A percentile compares a stretch with the other conserved stretches of the same genome.
These are phyloP conservation scores for Ganoderma lingzhi DNA, from an alignment of 1,284 basidiomycete genomes.

Conservation along the genomic window DNA sequence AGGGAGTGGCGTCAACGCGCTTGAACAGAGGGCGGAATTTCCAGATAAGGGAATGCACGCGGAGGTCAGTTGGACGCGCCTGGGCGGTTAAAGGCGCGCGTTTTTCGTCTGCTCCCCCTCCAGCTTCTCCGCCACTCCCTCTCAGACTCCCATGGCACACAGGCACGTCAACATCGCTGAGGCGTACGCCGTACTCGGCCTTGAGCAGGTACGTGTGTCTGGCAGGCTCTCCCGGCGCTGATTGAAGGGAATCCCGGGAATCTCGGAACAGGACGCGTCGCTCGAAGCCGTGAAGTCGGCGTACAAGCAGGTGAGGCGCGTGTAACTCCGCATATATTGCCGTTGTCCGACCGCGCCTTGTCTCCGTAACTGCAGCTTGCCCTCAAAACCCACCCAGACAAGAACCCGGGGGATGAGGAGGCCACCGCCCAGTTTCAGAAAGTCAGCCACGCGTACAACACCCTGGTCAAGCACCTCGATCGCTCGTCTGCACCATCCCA, in stretches of 20 bases:
- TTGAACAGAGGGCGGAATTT: neutral
- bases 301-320: conserved; percentile 65
- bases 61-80: conserved; percentile 27
- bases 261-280: conserved; percentile 56
- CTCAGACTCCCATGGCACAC: conserved; percentile 42
- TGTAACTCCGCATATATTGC: neutral
- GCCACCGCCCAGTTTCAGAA: conserved; percentile 75
- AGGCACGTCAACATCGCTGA: conserved; percentile 49
- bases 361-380: conserved; percentile 54
- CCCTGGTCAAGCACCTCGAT: conserved; percentile 63
- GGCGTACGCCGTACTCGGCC: conserved; percentile 64
- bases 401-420: conserved; percentile 67
- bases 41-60: neutral
- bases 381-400: conserved; percentile 76
- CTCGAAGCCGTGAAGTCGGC: conserved; percentile 69
- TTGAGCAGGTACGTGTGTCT: conserved; percentile 58
- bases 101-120: conserved; percentile 24
- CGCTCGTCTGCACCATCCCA: conserved; percentile 40
- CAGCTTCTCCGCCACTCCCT: conserved; percentile 5
- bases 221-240: neutral
- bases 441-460: conserved; percentile 71
- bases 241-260: conserved; percentile 3
- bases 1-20: neutral
- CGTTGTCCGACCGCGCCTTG: neutral
- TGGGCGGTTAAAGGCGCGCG: conserved; percentile 25